Conservation (phyloP, 345 rosid genomes). For the Populus euphratica region DNA sequence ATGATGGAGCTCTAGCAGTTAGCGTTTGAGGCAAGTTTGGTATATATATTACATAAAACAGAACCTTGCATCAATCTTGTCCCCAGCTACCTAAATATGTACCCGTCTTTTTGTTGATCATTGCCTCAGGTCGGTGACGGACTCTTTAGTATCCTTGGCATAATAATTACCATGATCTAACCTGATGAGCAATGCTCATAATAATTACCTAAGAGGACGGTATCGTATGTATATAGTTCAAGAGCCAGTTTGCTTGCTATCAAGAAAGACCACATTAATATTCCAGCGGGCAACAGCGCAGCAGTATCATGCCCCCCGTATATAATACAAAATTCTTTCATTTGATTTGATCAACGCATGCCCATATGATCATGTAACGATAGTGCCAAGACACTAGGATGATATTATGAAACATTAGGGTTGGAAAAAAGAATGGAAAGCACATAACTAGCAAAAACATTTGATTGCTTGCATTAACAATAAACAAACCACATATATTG, state of each 20-base stretch:
- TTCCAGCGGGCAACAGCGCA: not conserved
- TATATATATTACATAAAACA: not conserved
- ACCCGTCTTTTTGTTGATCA: not conserved
- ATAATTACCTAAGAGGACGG: too few relatives aligned
- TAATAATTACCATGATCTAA: conserved; percentile 5
- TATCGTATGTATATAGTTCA: too few relatives aligned
- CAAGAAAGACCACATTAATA: not conserved
- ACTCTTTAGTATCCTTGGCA: too few relatives aligned
- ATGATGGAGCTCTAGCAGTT: not conserved
- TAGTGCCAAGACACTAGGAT: not conserved
- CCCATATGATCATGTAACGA: not conserved
- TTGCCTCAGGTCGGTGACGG: not conserved
- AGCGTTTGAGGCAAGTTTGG: conserved; percentile 4
- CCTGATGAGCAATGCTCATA: not conserved
- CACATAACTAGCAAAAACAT: not conserved
- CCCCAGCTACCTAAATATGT: too few relatives aligned
- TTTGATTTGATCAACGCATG: not conserved
- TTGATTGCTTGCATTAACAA: not conserved
- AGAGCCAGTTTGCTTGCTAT: too few relatives aligned
- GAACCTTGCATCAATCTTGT: not conserved
- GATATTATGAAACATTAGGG: not conserved
- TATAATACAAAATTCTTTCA: not conserved
- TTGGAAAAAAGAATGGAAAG: not conserved
- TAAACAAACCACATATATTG: not conserved
- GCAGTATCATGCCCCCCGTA: not conserved